Base-by-base conservation (phyloP, 2,329 filamentous ascomycete genomes). In the Botrytis tulipae region DNA sequence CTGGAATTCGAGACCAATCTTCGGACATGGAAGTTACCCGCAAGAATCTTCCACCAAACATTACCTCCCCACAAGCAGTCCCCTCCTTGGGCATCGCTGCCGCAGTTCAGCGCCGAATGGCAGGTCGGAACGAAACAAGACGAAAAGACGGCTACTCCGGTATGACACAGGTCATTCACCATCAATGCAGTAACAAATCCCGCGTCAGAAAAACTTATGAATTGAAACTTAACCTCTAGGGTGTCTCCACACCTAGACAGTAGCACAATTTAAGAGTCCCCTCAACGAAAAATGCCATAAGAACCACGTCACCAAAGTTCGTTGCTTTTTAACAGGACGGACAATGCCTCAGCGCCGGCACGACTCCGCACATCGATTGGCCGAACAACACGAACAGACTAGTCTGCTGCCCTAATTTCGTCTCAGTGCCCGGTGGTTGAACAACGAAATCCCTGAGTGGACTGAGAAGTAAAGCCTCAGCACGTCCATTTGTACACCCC, bases 381-480 rank as follows among this genome's bases (percentile, higher is more conserved):
- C 66, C 48, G 48, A 69, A 14, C 66, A 69, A 59, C 66, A 69
- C 42, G 48, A 68, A 42, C 63, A 51, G 63, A 67, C 32, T 10
- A 67, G 32, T 67, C 63, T 67, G 44, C 63, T 67, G 46, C 48
- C 66, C 66, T 69, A 69, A 69, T 69, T 69, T 69, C 66, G 66
- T 20, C 66, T 69, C 66, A 69, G 48, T 69, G 18, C 66, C 66
- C 66, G 48, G n/a, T 32, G 66, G 66, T 44, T 69, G 66, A 69
- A 42, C 48, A 29, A 57, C 48, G 48, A 69, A 69, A 69, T 42
- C 66, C 48, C 48, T 22, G 66, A 69, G 48, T 57, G 66, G 48
- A 29, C 48, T 6, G 48, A 69, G 66, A 29, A 40, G 66, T 32
- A 37, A 57, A 69, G 66, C 29, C 48, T 69, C 66, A 69, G 66